Percentiles rank a stretch among this genome's conserved stretches.
These are phyloP conservation scores for Mycena maculata DNA, from an alignment of 768 basidiomycete species.

Conservation along the genomic window DNA sequence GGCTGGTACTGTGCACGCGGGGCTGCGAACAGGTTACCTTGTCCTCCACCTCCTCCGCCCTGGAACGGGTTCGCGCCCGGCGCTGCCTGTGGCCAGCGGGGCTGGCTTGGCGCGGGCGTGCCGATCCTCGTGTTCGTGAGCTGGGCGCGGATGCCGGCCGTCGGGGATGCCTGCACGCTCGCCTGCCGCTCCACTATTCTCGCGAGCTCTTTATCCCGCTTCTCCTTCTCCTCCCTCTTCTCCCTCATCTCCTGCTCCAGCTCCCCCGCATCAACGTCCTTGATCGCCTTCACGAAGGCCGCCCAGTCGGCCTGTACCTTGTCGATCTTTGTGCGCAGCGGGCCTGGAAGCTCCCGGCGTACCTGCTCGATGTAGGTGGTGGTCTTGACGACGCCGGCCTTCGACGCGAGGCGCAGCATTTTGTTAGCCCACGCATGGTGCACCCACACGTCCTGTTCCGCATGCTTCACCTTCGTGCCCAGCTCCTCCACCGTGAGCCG, in stretches of 20 bases:
- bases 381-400: too few species aligned
- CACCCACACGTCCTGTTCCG: too few species aligned
- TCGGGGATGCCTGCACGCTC: not conserved
- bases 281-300: not conserved
- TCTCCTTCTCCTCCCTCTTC: not conserved
- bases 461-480: too few species aligned
- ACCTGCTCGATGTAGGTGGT: too few species aligned
- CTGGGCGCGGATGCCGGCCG: not conserved
- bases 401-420: too few species aligned
- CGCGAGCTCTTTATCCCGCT: not conserved
- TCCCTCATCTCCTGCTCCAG: not conserved
- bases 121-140: not conserved
- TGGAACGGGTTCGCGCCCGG: not conserved
- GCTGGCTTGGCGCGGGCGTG: not conserved
- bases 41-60: not conserved
- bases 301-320: not conserved
- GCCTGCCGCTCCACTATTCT: not conserved
- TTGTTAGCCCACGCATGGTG: too few species aligned
- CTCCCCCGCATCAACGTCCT: not conserved
- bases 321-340: not conserved
- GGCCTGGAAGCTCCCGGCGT: too few species aligned
- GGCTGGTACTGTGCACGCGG: not conserved
- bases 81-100: not conserved
- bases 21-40: slow-evolving; percentile 1
- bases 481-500: too few species aligned